Base-by-base conservation (phyloP, 306 rosid genomes). In the Acacia melanoxylon region DNA sequence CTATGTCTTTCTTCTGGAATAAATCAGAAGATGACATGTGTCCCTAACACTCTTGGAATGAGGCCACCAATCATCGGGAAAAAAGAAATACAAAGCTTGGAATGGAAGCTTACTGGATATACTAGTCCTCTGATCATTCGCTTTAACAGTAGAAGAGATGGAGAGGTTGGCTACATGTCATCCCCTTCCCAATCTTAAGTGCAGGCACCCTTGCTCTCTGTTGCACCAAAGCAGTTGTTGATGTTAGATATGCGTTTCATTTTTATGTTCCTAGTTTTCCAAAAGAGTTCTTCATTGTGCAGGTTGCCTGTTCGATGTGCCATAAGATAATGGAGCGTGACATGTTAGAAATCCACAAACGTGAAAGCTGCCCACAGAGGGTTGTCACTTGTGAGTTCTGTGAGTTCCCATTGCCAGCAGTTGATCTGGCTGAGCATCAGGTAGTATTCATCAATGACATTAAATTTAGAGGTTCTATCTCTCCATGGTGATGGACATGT, bases 391-490 rank as follows among this genome's bases (percentile, higher is more conserved):
- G 98, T 51, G 95, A 94, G 70, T 94, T 91, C 89, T 94, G 98
- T 78, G 98, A 94, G 88, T 94, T 94, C 77, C 98, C 98, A 41
- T 83, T 90, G 87, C 97, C 97, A 40, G 97, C 93, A 81, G 44
- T 91, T 85, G 97, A 94, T 87, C 89, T 94, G 78, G 94, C 92
- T 4, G 97, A 94, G 80, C 98, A 94, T 89, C 98, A 93, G 97
- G 97, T 93, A 86, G 33, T 67, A 40, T 22, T 31, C 72, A 16
- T 61, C 19, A 49, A 61, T 37, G 63, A 61, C 78, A 83, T 77
- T 15, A 49, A 62, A 74, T 84, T 37, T 52, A 12, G 48, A 72
- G 29, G 61, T 68, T 45, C 61, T 20, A 25, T 65, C 51, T 13
- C 24, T 45, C 29, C 51, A 8, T 63, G 31, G 78, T 33, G 51